These are phyloP conservation scores for Aspergillus piperis DNA, from an alignment of 2,329 filamentous ascomycete genomes.

Conservation along the genomic window DNA sequence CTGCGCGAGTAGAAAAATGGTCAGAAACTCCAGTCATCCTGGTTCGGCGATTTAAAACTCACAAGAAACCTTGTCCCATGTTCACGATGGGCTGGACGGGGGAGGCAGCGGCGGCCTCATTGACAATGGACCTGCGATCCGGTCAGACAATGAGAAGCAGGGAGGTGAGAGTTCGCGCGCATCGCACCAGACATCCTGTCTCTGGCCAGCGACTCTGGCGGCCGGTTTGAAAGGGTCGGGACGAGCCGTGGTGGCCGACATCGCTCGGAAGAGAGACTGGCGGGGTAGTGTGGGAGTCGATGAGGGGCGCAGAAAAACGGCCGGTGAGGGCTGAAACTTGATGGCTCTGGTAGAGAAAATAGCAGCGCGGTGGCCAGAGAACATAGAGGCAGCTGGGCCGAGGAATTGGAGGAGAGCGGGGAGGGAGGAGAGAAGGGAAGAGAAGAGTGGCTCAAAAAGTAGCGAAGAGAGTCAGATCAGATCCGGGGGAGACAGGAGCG, in stretches of 20 bases:
- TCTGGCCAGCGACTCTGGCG: slow-evolving; percentile 51
- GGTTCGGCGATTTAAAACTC: slow-evolving; percentile 27
- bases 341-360: slow-evolving; percentile 1
- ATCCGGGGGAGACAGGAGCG: not conserved
- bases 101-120: slow-evolving; percentile 65
- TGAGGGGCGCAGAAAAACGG: slow-evolving; percentile 7
- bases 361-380: slow-evolving; percentile 6
- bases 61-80: slow-evolving; percentile 67
- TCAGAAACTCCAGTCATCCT: not conserved
- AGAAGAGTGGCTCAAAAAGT: slow-evolving; percentile 6
- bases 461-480: not conserved
- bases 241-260: slow-evolving; percentile 42
- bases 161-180: not conserved
- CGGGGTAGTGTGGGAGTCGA: slow-evolving; percentile 20
- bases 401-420: not conserved
- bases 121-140: slow-evolving; percentile 61
- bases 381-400: slow-evolving; percentile 11
- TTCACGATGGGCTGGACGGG: slow-evolving; percentile 67
- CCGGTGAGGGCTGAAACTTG: not conserved
- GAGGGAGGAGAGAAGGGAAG: not conserved
- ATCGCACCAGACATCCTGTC: slow-evolving; percentile 53
- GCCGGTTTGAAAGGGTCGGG: slow-evolving; percentile 50
- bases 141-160: slow-evolving; percentile 16
- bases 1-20: slow-evolving; percentile 27
- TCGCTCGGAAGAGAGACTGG: slow-evolving; percentile 32